Base-by-base conservation (phyloP, 306 rosid genomes). In the Quillaja saponaria region DNA sequence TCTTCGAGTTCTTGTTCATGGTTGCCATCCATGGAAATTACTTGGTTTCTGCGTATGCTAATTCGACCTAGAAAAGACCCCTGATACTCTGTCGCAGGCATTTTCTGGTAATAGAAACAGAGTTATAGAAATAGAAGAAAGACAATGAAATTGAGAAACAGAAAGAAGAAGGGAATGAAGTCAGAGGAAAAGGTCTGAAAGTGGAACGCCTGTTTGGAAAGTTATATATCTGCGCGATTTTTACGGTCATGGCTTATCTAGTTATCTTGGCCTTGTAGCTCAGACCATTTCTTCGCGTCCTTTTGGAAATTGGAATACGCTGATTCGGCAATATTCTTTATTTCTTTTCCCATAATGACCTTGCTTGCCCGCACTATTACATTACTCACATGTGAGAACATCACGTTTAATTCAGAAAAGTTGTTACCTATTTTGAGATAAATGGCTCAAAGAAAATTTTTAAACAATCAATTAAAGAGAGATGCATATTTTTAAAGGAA, bases 41-140 rank as follows among this genome's bases (percentile, higher is more conserved):
- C 94, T 46, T 94, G 99, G 75, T 94, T 94, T 42, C 97, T 58
- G 1, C 99, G 86, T 54, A 89, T 87, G 68, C 99, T 89, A 61
- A 94, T 89, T 19, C 99, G 81, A 42, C 92, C 90, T 71, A 94
- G 82, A 40, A 94, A 94, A 0, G 99, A 89, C 17, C 89, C 81
- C 49, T 85, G 99, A 50, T 87, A 71, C 0, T 88, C 95, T 10
- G 96, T 83, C 0, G 95, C 86, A 14, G 84, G 85, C 99, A 92
- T 92, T 68, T 49, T 81, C 28, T n/a, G 9, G 8, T 17, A n/a
- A 11, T 7, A 4, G 41, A 13, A 34, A 4, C n/a, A 19, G 37
- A 8, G 19, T 34, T 37, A 20, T 11, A 19, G 55, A 10, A 4
- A 35, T 18, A 35, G 8, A 48, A 13, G 31, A 12, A 17, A 49